Percentiles rank a stretch among this genome's conserved stretches.
Evolutionary conservation across 495 filamentous ascomycete species (phyloP).

Genomic region (Amphirosellinia nigrospora): DNA sequence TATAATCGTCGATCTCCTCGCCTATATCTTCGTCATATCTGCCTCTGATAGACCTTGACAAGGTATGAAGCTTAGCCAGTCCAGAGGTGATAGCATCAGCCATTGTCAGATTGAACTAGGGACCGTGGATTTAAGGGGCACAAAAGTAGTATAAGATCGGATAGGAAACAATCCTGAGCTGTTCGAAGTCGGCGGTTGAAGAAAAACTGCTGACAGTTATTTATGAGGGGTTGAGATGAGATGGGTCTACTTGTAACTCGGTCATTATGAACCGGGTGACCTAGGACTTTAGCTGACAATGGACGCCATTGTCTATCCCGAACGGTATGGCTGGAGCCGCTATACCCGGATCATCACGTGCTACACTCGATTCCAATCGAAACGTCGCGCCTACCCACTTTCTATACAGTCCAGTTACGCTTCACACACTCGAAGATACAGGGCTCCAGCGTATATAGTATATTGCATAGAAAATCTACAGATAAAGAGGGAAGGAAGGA

Average conservation of each 20-base stretch:
- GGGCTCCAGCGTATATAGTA: too few species aligned
- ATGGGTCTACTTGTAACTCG: background rate
- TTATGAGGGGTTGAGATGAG: background rate
- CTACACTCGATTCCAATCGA: too few species aligned
- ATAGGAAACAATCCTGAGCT: background rate
- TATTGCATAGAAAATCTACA: too few species aligned
- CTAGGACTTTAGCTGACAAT: constrained; percentile 16
- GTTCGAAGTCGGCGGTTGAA: background rate
- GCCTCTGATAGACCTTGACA: constrained; percentile 2
- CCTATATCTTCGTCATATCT: constrained; percentile 57
- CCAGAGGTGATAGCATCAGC: constrained; percentile 11
- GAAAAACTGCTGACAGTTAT: background rate
- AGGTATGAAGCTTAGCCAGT: constrained; percentile 2
- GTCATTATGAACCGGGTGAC: background rate
- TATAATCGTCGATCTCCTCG: constrained; percentile 50
- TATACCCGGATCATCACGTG: constrained; percentile 23
- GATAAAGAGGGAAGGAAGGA: too few species aligned
- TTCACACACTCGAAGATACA: too few species aligned
- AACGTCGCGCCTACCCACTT: too few species aligned
- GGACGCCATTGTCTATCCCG: background rate
- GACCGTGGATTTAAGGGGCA: background rate
- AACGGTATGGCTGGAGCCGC: constrained; percentile 8
- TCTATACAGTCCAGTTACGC: too few species aligned
- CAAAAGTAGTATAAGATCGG: background rate
- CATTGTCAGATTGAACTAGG: background rate